These are phyloP conservation scores for Setaria viridis DNA, from an alignment of 202 grass and related monocot species.

Conservation along the genomic window DNA sequence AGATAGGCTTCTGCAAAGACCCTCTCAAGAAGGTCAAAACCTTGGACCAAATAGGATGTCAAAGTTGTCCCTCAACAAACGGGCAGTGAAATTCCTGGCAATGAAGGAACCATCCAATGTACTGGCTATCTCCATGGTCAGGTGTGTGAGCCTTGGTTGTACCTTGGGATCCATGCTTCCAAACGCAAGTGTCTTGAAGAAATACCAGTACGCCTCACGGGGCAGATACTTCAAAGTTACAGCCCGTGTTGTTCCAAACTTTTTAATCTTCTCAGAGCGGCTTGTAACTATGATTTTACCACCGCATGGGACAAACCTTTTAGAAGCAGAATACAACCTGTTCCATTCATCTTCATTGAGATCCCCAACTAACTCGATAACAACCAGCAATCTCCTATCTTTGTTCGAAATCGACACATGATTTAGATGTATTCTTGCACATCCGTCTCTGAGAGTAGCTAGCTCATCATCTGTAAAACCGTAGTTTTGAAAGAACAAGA, in stretches of 20 bases:
- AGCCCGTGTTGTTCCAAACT: neutral
- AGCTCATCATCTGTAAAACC: neutral
- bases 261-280: neutral
- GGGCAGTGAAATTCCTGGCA: accelerated
- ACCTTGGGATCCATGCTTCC: neutral
- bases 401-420: accelerated
- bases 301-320: accelerated
- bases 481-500: neutral
- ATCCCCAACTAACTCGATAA: neutral
- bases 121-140: constrained; percentile 10
- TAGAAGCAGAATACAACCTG: neutral
- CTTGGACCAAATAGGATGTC: neutral
- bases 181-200: constrained; percentile 15
- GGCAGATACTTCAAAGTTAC: neutral
- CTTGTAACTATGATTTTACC: constrained; percentile 33
- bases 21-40: neutral
- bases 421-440: neutral
- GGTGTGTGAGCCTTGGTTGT: neutral
- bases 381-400: neutral
- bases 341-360: neutral
- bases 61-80: neutral
- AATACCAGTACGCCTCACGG: constrained; percentile 14
- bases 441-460: neutral
- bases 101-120: accelerated
- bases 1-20: neutral